Conservation (phyloP, 495 filamentous ascomycete species). For the Lasiosphaeria miniovina region DNA sequence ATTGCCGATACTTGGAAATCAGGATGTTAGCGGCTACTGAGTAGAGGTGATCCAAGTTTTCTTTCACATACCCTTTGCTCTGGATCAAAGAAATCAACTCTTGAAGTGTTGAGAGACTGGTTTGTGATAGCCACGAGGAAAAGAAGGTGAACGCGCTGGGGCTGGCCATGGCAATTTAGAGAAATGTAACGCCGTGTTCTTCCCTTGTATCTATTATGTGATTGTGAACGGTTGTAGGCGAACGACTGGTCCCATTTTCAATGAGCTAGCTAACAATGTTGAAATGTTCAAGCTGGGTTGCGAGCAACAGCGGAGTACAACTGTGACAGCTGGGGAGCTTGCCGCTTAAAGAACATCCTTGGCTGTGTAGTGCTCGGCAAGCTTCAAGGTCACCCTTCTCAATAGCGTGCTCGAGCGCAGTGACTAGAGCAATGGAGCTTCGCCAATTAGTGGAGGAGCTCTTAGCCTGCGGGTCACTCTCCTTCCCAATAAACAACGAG, state of each 20-base stretch:
- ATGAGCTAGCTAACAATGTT: neutral
- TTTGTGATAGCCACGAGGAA: too few relatives aligned
- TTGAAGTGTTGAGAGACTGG: too few relatives aligned
- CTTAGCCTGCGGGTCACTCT: neutral
- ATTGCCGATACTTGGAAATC: too few relatives aligned
- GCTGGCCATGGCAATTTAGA: neutral
- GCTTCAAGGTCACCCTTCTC: neutral
- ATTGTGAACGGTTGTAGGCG: neutral
- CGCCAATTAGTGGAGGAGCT: neutral
- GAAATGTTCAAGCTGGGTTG: neutral
- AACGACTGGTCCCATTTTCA: neutral
- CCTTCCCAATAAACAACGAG: neutral
- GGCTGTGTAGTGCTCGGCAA: neutral
- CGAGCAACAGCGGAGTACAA: neutral
- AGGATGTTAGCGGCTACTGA: too few relatives aligned
- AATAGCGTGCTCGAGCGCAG: neutral
- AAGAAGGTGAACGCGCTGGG: neutral
- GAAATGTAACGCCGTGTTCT: neutral
- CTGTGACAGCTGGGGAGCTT: neutral
- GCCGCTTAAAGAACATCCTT: neutral
- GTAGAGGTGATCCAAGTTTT: too few relatives aligned
- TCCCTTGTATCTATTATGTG: neutral
- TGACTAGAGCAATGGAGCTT: neutral
- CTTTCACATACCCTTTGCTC: too few relatives aligned
- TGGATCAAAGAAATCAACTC: too few relatives aligned